Base-by-base conservation (phyloP, 208 protist genomes). In the Zelonia costaricensis region DNA sequence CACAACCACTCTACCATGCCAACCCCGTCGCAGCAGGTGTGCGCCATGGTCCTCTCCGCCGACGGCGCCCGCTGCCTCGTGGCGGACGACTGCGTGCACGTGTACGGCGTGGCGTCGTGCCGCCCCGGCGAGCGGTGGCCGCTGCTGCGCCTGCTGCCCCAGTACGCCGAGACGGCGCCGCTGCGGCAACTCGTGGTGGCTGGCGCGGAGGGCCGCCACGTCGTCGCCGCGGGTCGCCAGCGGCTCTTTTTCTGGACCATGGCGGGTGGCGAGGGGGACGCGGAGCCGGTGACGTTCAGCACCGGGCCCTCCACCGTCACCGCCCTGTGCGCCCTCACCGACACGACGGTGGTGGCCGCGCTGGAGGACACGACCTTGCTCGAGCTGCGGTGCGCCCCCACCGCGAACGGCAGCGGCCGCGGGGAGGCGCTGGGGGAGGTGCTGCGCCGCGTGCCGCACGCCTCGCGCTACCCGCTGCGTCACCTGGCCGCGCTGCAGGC, bases 1-100 rank as follows among this genome's bases (percentile, higher is more conserved):
- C 71, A 78, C 36, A 92, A 91, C 58, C 77, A 88, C 55, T 92
- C 85, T 1, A 80, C 83, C 20, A 84, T 76, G 22, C 39, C 73
- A 2, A 91, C 88, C 10, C 84, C 85, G 2, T 90, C 88, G 5
- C 59, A 45, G 44, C 52, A 64, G 28, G 84, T 88, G 40, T 9
- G 33, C 12, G 51, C 71, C 33, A 74, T 95, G 69, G 58, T 67
- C 4, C 57, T 95, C 1, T 92, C 88, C 25, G 23, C 46, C 3
- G 88, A 95, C 61, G 83, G 69, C 43, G 84, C 78, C 7, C 62
- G 92, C 20, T 95, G 88, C 60, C 84, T 89, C 43, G 72, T 92
- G 20, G 82, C 85, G 4, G 88, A 95, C 55, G 88, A 95, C 67
- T 82, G 66, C 60, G 67, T 95, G 18, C 77, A 92, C 62, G 59